Evolutionary conservation across 108 stramenopile genomes (phyloP), one percentile per base, ranked within the genome.

Genomic region (Cylindrotheca fusiformis): DNA sequence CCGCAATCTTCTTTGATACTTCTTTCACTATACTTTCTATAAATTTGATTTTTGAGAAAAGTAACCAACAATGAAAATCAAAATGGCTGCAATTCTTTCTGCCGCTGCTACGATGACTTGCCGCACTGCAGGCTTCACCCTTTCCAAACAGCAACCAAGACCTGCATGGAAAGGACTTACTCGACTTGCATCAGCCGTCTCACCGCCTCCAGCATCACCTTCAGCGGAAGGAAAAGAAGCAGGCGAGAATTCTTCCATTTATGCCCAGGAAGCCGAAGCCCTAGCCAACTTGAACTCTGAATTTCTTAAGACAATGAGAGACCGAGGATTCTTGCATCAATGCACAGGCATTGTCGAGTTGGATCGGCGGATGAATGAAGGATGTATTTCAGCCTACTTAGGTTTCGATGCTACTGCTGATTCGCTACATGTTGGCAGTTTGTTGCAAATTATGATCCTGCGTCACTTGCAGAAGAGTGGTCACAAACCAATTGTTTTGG

Each of bases 321-420:
- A 91, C 65, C 79, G 93, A 23, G 93, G 93, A 20, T 94, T 91
- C 67, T 76, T 94, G 5, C 81, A 80, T 62, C 93, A 95, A 71
- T 95, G 93, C 72, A 95, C 89, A 49, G 78, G 82, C 51, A 71
- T 95, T 45, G 24, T 63, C 55, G 83, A 86, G 49, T 72, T 91
- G 56, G 90, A 91, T 50, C 62, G 47, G 1, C 60, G 76, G 48
- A 33, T 91, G 19, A 64, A 68, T 5, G 60, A 65, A 22, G 44
- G 48, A 8, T 48, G 56, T n/a, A 48, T 79, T 4, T 36, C 72
- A 3, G 97, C 95, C 27, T 99, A 99, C 60, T 80, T 98, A 24
- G 98, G 98, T 8, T 97, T 99, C 56, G 98, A 99, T 67, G 97
- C 98, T 19, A 99, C 98, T 0, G 98, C 98, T 33, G 88, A 95